These are phyloP conservation scores for Liquidambar formosana DNA, from an alignment of 164 flowering plant genomes.

Conservation along the genomic window DNA sequence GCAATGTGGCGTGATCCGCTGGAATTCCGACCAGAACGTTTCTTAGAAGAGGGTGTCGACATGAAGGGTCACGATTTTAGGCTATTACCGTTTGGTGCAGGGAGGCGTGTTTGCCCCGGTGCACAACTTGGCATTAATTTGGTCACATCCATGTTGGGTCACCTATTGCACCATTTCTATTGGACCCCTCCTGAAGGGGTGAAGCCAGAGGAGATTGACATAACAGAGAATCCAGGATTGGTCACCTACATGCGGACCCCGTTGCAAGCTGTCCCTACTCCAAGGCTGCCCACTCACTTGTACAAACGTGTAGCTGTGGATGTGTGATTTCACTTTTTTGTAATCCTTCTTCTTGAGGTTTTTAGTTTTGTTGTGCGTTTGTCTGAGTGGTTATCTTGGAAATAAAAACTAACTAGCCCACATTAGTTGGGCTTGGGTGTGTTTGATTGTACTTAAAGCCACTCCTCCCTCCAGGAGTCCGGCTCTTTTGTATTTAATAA, in stretches of 20 bases:
- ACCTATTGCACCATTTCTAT: constrained; percentile 36
- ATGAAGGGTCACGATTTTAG: constrained; percentile 46
- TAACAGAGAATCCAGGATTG: constrained; percentile 34
- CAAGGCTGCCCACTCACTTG: constrained; percentile 29
- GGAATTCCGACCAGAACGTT: constrained; percentile 46
- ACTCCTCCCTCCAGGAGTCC: too few species aligned
- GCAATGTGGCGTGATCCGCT: constrained; percentile 37
- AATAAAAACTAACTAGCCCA: too few species aligned
- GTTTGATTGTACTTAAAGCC: too few species aligned
- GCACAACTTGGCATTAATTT: constrained; percentile 45
- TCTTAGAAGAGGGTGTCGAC: constrained; percentile 45
- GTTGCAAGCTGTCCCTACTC: constrained; percentile 28
- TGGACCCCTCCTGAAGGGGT: constrained; percentile 29
- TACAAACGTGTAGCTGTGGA: constrained; percentile 30
- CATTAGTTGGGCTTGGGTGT: too few species aligned
- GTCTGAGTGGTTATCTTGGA: too few species aligned
- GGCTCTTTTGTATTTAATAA: too few species aligned
- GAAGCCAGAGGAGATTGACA: constrained; percentile 33
- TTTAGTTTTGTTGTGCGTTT: too few species aligned
- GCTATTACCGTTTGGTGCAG: constrained; percentile 49
- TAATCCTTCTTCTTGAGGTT: too few species aligned
- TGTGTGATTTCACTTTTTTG: constrained; percentile 10
- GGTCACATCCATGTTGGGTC: constrained; percentile 42
- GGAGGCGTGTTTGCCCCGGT: constrained; percentile 48
- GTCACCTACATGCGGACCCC: constrained; percentile 39